These are phyloP conservation scores for Penicillium antarcticum DNA, from an alignment of 495 filamentous ascomycete species.

Conservation along the genomic window DNA sequence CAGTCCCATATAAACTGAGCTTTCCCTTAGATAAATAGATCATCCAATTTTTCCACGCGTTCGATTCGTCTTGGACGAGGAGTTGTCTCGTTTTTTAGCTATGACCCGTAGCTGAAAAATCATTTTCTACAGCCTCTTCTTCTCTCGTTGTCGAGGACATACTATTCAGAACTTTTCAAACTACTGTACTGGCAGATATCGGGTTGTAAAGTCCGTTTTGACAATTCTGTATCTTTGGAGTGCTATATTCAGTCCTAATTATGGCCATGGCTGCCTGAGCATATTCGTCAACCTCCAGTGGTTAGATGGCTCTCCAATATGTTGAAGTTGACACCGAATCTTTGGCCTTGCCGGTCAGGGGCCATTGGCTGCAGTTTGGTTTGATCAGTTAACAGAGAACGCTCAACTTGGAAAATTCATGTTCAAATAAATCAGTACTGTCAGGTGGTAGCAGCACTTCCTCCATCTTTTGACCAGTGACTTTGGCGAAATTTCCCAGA, in stretches of 20 bases:
- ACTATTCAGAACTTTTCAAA: too few species aligned
- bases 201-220: too few species aligned
- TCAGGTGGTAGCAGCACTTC: neutral
- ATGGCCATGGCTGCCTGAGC: neutral
- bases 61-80: too few species aligned
- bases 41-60: too few species aligned
- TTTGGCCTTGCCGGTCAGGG: neutral
- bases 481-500: neutral
- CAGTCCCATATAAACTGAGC: too few species aligned
- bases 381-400: neutral
- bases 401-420: neutral
- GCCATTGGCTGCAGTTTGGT: neutral
- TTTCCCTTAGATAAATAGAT: too few species aligned
- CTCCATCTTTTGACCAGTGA: neutral
- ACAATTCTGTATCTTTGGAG: neutral
- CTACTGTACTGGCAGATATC: too few species aligned
- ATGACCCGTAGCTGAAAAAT: too few species aligned
- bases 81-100: too few species aligned
- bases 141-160: too few species aligned
- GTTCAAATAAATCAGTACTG: conserved; percentile 2
- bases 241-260: neutral
- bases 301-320: neutral
- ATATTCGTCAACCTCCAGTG: neutral
- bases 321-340: neutral
- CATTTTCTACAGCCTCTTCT: too few species aligned